phyloP scores from a whole-genome alignment of 176 grass and related monocot species.

The maize (Zea mays) region Zm-B73-REFERENCE-NAM-5.0 NC_050104.1:112974501-112975000 shows the following conservation, averaged over 20 bases:
- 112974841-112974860: slow-evolving; percentile 30
- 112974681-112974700: slow-evolving; percentile 35
- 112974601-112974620: slow-evolving; percentile 48
- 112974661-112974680: neutral
- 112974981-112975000: too few relatives aligned
- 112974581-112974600: slow-evolving; percentile 56
- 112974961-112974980: too few relatives aligned
- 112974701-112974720: slow-evolving; percentile 1
- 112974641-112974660: slow-evolving; percentile 42
- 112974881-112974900: slow-evolving; percentile 38
- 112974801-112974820: slow-evolving; percentile 32
- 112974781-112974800: slow-evolving; percentile 26
- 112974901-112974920: too few relatives aligned
- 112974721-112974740: slow-evolving; percentile 28
- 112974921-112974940: too few relatives aligned
- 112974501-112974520: neutral
- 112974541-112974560: slow-evolving; percentile 37
- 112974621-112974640: slow-evolving; percentile 28
- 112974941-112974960: too few relatives aligned
- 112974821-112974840: slow-evolving; percentile 51
- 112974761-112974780: slow-evolving; percentile 49
- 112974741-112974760: slow-evolving; percentile 36
- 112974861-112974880: slow-evolving; percentile 42
- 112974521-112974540: slow-evolving; percentile 18
- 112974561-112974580: slow-evolving; percentile 30